Conservation (phyloP, 2,329 filamentous ascomycete genomes). For the Penicillium janthinellum region DNA sequence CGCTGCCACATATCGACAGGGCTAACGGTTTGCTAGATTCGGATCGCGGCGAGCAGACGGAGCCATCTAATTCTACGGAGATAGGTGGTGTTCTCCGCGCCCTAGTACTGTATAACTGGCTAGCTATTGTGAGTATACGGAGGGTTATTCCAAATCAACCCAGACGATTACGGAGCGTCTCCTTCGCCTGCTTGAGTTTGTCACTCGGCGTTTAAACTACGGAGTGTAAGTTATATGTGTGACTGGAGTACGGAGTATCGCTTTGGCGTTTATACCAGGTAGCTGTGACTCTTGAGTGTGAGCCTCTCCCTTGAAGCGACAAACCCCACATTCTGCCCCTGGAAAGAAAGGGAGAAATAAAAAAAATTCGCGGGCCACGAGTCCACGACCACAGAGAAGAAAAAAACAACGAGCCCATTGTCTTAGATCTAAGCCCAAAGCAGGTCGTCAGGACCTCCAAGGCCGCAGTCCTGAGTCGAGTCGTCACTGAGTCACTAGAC, state of each 20-base stretch:
- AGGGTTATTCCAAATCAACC: not conserved
- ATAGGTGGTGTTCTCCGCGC: not conserved
- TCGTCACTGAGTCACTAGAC: not conserved
- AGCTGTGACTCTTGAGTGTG: too few relatives aligned
- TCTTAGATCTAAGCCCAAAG: constrained; percentile 4
- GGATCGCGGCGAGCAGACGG: not conserved
- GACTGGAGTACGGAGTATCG: too few relatives aligned
- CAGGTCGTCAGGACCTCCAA: not conserved
- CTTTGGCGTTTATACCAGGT: too few relatives aligned
- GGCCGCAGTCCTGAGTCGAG: too few relatives aligned
- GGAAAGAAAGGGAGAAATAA: not conserved
- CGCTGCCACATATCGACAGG: too few relatives aligned
- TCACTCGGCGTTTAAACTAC: too few relatives aligned
- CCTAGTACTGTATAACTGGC: too few relatives aligned
- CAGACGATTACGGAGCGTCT: too few relatives aligned
- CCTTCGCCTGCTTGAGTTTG: too few relatives aligned
- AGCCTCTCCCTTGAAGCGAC: too few relatives aligned
- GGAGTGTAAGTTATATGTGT: too few relatives aligned
- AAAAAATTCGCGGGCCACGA: not conserved
- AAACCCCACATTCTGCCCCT: too few relatives aligned
- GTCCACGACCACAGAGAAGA: not conserved
- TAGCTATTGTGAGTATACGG: not conserved
- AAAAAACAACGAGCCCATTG: not conserved
- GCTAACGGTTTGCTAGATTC: not conserved
- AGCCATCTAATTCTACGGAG: not conserved